Percentiles rank a stretch among this genome's conserved stretches.
These are phyloP conservation scores for Paramyrothecium roridum DNA, from an alignment of 2,329 filamentous ascomycete species.

Conservation along the genomic window DNA sequence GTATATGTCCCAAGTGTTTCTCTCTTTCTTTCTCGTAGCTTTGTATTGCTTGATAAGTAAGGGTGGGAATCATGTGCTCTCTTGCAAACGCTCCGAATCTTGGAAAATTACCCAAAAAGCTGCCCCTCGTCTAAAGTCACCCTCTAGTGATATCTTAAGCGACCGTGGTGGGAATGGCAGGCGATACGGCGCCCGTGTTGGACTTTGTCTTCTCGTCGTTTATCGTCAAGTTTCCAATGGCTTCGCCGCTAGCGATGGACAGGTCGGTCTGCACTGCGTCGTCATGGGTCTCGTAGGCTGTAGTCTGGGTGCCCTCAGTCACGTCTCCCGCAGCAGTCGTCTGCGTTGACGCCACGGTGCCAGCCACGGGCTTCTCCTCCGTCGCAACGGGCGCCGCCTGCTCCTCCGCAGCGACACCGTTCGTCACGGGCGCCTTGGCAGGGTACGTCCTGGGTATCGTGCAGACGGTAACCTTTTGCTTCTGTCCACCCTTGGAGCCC, in stretches of 20 bases:
- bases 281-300: slow-evolving; percentile 10
- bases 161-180: neutral
- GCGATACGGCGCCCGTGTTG: neutral
- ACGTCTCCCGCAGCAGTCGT: neutral
- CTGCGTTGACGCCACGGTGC: neutral
- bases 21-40: no score
- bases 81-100: no score
- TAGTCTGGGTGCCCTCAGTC: slow-evolving; percentile 3
- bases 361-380: slow-evolving; percentile 1
- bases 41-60: no score
- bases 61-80: no score
- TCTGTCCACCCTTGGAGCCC: slow-evolving; percentile 42
- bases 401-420: slow-evolving; percentile 1
- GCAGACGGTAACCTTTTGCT: slow-evolving; percentile 46
- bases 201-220: slow-evolving; percentile 16
- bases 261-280: slow-evolving; percentile 24
- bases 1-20: no score
- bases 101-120: no score
- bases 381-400: slow-evolving; percentile 7
- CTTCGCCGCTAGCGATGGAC: slow-evolving; percentile 20
- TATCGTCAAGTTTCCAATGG: slow-evolving; percentile 28
- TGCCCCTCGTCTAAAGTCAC: neutral
- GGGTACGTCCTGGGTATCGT: slow-evolving; percentile 42
- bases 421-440: slow-evolving; percentile 1
- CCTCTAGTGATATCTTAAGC: neutral